Conservation (phyloP, 2,329 filamentous ascomycete species). For the Proliferodiscus dingleyae region DNA sequence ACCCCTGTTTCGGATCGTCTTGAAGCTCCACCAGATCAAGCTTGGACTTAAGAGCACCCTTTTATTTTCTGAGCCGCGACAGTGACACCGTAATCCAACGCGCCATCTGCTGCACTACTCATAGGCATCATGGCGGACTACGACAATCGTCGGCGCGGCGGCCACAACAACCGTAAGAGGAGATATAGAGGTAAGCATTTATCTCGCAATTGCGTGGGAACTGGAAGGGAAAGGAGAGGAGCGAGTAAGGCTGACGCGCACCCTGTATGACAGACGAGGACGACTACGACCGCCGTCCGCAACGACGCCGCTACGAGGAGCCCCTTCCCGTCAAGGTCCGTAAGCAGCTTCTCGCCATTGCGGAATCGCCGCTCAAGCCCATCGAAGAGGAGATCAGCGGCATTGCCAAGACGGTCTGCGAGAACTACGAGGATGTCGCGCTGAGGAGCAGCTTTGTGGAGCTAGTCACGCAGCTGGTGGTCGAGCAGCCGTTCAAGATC, state of each 20-base stretch:
- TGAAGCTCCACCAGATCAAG: neutral
- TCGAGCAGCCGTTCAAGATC: slow-evolving; percentile 97
- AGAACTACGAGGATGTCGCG: slow-evolving; percentile 82
- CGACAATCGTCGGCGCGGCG: slow-evolving; percentile 35
- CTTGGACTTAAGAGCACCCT: slow-evolving; percentile 5
- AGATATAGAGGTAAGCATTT: slow-evolving; percentile 66
- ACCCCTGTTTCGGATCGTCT: neutral
- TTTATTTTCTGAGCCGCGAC: slow-evolving; percentile 9
- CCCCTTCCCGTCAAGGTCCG: slow-evolving; percentile 68
- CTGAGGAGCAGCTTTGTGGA: slow-evolving; percentile 68
- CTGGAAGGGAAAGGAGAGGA: neutral
- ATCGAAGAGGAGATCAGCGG: slow-evolving; percentile 73
- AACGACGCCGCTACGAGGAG: slow-evolving; percentile 69
- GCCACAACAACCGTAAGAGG: slow-evolving; percentile 64
- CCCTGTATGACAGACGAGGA: slow-evolving; percentile 61
- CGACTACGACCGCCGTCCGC: slow-evolving; percentile 67
- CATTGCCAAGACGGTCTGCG: slow-evolving; percentile 71
- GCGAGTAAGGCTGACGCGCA: slow-evolving; percentile 24
- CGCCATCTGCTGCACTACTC: slow-evolving; percentile 1
- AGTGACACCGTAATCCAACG: neutral
- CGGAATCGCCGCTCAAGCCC: slow-evolving; percentile 73
- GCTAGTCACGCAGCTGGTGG: slow-evolving; percentile 67
- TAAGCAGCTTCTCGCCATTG: slow-evolving; percentile 73
- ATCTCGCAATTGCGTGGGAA: neutral
- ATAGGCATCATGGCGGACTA: slow-evolving; percentile 44